These are phyloP conservation scores for Yamadazyma pseudoaaseri DNA, from an alignment of 1,139 yeast genomes.

Conservation along the genomic window DNA sequence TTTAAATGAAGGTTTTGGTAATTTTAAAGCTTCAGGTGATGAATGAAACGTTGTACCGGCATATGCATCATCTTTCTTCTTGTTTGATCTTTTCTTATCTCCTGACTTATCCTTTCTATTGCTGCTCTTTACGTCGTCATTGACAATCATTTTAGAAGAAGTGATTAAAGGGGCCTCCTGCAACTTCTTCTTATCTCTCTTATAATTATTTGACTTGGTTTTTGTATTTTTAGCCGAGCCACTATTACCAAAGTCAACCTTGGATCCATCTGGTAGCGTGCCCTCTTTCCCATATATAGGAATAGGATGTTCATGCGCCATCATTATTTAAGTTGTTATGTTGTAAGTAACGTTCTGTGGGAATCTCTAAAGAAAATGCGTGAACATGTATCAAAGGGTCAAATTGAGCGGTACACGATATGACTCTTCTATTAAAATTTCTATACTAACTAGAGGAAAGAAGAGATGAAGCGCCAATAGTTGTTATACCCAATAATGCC, in stretches of 20 bases:
- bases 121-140: conserved; percentile 12
- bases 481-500: conserved; percentile 47
- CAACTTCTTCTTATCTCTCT: conserved; percentile 6
- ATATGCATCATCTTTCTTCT: conserved; percentile 30
- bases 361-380: not conserved
- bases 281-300: conserved; percentile 18
- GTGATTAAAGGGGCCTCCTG: too few relatives aligned
- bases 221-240: conserved; percentile 30
- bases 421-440: too few relatives aligned
- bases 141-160: too few relatives aligned
- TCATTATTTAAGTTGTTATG: too few relatives aligned
- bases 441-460: conserved; percentile 3
- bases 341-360: too few relatives aligned
- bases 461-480: conserved; percentile 25
- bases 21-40: conserved; percentile 55
- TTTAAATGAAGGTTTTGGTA: conserved; percentile 56
- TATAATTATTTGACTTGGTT: conserved; percentile 4
- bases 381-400: too few relatives aligned
- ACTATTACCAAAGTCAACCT: conserved; percentile 39
- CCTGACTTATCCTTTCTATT: conserved; percentile 11
- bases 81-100: conserved; percentile 5
- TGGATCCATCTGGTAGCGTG: conserved; percentile 40
- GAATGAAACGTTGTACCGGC: conserved; percentile 62
- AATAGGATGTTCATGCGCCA: conserved; percentile 40
- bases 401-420: too few relatives aligned